Evolutionary conservation across 164 flowering plant species (phyloP), one percentile per base, ranked within the genome.

Genomic region (Magnolia sinica): DNA sequence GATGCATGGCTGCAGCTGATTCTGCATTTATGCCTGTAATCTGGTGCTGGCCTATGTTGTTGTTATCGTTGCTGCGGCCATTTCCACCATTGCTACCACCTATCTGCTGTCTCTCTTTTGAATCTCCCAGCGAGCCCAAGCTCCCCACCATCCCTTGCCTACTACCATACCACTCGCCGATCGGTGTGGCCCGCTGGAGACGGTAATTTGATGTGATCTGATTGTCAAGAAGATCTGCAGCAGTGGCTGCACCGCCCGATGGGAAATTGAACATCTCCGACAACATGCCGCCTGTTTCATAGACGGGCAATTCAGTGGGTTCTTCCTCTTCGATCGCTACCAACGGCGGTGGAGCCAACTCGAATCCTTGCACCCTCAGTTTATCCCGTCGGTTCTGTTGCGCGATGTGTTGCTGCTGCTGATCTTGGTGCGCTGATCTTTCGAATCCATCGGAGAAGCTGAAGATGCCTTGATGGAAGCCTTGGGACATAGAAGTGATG

Each of bases 1-100:
- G 93, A 77, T 96, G 99, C 99, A 96, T 93, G 94, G 98, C 96
- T 10, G 84, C 96, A 0, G 95, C 93, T 31, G 91, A 84, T 24
- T 85, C 93, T 6, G 89, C 90, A 87, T 85, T 88, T 65, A 88
- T 85, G 80, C 84, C 82, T 68, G 94, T 80, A 73, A 91, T 89
- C 87, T 92, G 96, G 52, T 70, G 83, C 10, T 79, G 84, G 67
- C 81, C 72, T 61, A 79, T 23, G 18, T 49, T 80, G 37, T 19
- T 74, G 77, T 79, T 78, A 72, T 82, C 75, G 8, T 78, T 81
- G 77, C 73, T 79, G 51, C 66, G 70, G 72, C 20, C 73, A 29
- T 31, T 66, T 22, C 70, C 29, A 45, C 63, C 50, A 19, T 59
- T 19, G 64, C 77, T 14, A 51, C 58, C 19, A 16, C 76, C n/a